Conservation (phyloP, 2,329 filamentous ascomycete genomes). For the Coccinonectria pachysandricola region DNA sequence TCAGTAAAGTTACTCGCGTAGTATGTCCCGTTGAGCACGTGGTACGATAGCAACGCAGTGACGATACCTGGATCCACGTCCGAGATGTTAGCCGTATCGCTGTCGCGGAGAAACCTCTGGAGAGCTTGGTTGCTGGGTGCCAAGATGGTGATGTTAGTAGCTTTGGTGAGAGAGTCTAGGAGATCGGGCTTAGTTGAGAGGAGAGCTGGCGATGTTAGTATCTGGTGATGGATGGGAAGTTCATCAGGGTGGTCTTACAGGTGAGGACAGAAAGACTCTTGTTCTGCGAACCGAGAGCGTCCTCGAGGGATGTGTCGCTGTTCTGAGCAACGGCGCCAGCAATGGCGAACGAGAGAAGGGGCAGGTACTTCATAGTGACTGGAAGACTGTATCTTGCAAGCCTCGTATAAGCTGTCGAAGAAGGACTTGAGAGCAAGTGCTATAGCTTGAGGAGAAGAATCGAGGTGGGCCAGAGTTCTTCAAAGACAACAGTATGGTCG, state of each 20-base stretch:
- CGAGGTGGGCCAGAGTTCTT: too few species aligned
- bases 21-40: slow-evolving; percentile 41
- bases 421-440: too few species aligned
- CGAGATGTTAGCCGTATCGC: slow-evolving; percentile 28
- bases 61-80: slow-evolving; percentile 29
- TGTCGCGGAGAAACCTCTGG: slow-evolving; percentile 35
- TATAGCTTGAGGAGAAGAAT: too few species aligned
- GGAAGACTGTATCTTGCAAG: neutral
- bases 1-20: slow-evolving; percentile 23
- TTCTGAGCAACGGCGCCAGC: slow-evolving; percentile 13
- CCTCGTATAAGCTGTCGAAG: too few species aligned
- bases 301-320: slow-evolving; percentile 10
- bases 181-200: slow-evolving; percentile 15
- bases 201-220: slow-evolving; percentile 12
- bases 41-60: slow-evolving; percentile 42
- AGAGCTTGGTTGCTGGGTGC: slow-evolving; percentile 46
- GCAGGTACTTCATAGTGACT: slow-evolving; percentile 14
- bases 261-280: slow-evolving; percentile 17
- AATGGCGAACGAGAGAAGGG: slow-evolving; percentile 11
- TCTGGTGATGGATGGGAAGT: neutral
- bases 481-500: too few species aligned
- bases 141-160: slow-evolving; percentile 30
- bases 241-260: slow-evolving; percentile 6
- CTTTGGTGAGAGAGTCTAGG: slow-evolving; percentile 7
- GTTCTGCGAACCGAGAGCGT: slow-evolving; percentile 17